A percentile compares a stretch with the other conserved stretches of the same genome.
Conservation (phyloP, 73 alveolate genomes). For the Halteria grandinella region DNA sequence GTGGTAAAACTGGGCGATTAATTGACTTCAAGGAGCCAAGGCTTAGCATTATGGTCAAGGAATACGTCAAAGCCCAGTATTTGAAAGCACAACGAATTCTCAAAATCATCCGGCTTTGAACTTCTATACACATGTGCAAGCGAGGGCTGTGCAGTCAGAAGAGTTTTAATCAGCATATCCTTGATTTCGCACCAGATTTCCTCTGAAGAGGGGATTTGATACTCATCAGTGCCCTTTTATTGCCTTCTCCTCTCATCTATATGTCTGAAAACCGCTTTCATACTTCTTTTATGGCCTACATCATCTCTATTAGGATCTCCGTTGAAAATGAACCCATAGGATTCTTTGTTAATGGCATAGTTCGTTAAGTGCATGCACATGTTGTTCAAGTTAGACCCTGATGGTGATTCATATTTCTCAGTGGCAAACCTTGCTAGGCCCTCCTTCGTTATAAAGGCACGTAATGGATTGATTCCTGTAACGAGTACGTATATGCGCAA, state of each 20-base stretch:
- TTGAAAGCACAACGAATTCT: conserved; percentile 72
- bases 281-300: conserved; percentile 74
- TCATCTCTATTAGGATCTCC: conserved; percentile 24
- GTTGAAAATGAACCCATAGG: conserved; percentile 23
- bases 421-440: conserved; percentile 72
- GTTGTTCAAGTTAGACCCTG: conserved; percentile 21
- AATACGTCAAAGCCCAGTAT: conserved; percentile 56
- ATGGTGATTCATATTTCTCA: conserved; percentile 49
- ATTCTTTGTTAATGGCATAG: conserved; percentile 37
- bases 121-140: conserved; percentile 13
- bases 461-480: conserved; percentile 72
- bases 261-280: conserved; percentile 60
- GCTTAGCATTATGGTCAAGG: conserved; percentile 19
- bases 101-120: conserved; percentile 30
- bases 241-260: conserved; percentile 62
- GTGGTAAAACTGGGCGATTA: conserved; percentile 40
- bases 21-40: conserved; percentile 61
- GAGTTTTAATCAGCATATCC: conserved; percentile 32
- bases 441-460: conserved; percentile 69
- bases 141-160: conserved; percentile 24
- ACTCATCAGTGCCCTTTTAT: neutral
- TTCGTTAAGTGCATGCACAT: conserved; percentile 68
- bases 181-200: conserved; percentile 13
- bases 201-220: neutral
- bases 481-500: conserved; percentile 73